Evolutionary conservation across 306 rosid species (phyloP).

Genomic region (Ormosia emarginata): DNA sequence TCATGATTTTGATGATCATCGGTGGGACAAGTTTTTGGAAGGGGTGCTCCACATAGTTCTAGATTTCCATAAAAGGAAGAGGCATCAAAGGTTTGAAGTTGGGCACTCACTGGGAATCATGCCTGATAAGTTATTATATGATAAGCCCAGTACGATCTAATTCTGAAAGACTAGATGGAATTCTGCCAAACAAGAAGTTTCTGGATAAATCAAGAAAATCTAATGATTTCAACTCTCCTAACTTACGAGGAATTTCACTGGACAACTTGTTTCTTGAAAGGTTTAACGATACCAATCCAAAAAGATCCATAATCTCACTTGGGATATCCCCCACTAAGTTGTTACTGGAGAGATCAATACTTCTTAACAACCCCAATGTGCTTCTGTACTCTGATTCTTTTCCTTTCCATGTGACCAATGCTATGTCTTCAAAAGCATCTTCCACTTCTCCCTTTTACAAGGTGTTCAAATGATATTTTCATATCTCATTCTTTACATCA

Average conservation of each 20-base stretch:
- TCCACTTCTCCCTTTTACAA: no score
- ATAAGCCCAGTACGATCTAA: neutral
- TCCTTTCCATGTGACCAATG: conserved; percentile 25
- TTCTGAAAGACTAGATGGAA: conserved; percentile 3
- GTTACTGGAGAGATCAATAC: conserved; percentile 34
- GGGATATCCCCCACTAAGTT: no score
- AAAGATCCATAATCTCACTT: no score
- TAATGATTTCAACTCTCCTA: neutral
- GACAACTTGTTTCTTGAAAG: no score
- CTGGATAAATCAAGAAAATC: conserved; percentile 31
- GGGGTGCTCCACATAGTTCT: conserved; percentile 31
- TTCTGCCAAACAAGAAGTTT: conserved; percentile 22
- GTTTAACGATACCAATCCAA: no score
- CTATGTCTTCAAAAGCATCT: no score
- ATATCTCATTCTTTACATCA: no score
- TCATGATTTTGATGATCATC: neutral
- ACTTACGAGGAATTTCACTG: neutral
- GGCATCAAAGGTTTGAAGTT: neutral
- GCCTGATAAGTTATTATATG: conserved; percentile 13
- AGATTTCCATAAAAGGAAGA: conserved; percentile 11
- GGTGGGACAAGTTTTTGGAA: conserved; percentile 2
- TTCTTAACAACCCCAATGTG: neutral
- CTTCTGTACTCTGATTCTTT: neutral
- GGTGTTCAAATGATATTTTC: no score
- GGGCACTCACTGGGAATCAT: conserved; percentile 20